Conservation (phyloP, 345 rosid genomes). For the Xanthoceras sorbifolium region DNA sequence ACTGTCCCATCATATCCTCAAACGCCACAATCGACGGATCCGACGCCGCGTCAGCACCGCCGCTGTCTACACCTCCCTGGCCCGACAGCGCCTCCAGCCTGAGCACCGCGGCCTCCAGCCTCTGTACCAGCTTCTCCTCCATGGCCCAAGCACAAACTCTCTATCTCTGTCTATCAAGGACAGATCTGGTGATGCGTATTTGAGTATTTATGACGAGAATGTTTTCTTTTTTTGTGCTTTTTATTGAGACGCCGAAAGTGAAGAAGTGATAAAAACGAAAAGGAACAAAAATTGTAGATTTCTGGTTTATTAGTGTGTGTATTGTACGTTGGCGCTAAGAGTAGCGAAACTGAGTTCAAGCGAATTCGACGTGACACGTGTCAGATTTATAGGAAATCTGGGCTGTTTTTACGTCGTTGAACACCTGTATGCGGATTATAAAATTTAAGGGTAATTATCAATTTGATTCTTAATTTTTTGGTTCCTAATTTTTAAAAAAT, state of each 20-base stretch:
- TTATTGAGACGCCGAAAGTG: conserved; percentile 22
- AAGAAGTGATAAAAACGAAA: background rate
- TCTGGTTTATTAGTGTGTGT: too few relatives aligned
- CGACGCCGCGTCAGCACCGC: conserved; percentile 28
- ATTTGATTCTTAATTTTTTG: too few relatives aligned
- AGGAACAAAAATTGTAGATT: background rate
- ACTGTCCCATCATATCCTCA: conserved; percentile 62
- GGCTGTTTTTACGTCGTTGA: conserved; percentile 17
- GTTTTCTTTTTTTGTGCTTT: background rate
- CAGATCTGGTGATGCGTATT: conserved; percentile 24
- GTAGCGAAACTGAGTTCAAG: conserved; percentile 15
- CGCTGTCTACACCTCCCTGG: conserved; percentile 28
- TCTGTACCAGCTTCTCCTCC: conserved; percentile 73
- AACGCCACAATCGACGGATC: conserved; percentile 86
- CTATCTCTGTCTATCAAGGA: background rate
- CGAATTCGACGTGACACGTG: conserved; percentile 42
- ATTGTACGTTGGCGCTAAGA: conserved; percentile 23
- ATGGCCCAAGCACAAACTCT: conserved; percentile 29
- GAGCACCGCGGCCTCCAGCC: conserved; percentile 82
- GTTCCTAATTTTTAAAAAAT: too few relatives aligned
- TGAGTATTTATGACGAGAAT: conserved; percentile 12
- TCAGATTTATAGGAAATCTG: conserved; percentile 7
- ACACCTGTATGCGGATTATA: background rate
- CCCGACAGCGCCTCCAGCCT: conserved; percentile 68
- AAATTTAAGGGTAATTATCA: too few relatives aligned